A percentile compares a stretch with the other conserved stretches of the same genome.
These are phyloP conservation scores for Phycomyces nitens DNA, from an alignment of 192 early-diverging fungal species.

Conservation along the genomic window DNA sequence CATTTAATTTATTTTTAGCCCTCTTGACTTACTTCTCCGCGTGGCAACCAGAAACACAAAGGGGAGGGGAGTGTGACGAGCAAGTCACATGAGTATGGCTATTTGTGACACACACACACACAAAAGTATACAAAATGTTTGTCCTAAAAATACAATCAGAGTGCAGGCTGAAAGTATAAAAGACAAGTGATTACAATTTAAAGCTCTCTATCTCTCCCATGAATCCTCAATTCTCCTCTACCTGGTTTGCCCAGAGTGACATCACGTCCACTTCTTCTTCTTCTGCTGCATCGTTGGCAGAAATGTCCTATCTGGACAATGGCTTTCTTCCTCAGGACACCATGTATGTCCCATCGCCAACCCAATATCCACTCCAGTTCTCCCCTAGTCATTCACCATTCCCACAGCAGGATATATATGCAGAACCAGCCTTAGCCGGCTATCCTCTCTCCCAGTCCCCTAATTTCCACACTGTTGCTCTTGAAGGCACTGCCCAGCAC, in stretches of 20 bases:
- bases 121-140: not conserved
- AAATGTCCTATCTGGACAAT: too few relatives aligned
- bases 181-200: not conserved
- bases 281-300: too few relatives aligned
- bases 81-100: not conserved
- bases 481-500: not conserved
- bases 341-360: too few relatives aligned
- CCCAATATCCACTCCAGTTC: too few relatives aligned
- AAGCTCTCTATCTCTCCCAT: too few relatives aligned
- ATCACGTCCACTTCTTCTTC: too few relatives aligned
- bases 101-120: not conserved
- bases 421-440: too few relatives aligned
- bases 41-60: not conserved
- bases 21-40: not conserved
- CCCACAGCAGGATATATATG: too few relatives aligned
- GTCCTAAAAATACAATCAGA: constrained; percentile 1
- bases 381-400: too few relatives aligned
- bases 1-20: not conserved
- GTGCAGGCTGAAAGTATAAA: not conserved
- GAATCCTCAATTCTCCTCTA: too few relatives aligned
- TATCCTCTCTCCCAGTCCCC: constrained; percentile 1
- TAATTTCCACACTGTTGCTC: not conserved
- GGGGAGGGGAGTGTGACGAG: not conserved
- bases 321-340: too few relatives aligned
- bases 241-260: too few relatives aligned